Conservation (phyloP, 2,329 filamentous ascomycete genomes). For the Colletotrichum eremochloae region DNA sequence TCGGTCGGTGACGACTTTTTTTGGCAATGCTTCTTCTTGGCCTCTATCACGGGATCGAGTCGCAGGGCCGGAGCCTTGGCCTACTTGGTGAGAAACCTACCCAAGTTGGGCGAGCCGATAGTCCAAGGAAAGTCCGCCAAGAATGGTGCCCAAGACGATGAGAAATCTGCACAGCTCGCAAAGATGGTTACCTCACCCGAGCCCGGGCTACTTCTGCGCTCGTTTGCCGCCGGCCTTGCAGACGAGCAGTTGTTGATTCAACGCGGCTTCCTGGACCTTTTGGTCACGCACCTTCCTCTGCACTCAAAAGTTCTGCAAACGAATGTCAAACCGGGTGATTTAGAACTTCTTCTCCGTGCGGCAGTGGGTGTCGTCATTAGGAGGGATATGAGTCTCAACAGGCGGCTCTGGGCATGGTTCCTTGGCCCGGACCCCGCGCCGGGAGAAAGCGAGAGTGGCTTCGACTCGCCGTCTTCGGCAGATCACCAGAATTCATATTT, state of each 20-base stretch:
- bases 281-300: conserved; percentile 91
- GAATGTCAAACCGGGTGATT: conserved; percentile 78
- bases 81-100: conserved; percentile 84
- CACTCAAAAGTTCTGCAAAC: conserved; percentile 85
- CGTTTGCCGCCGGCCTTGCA: conserved; percentile 88
- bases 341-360: conserved; percentile 84
- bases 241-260: conserved; percentile 94
- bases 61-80: conserved; percentile 88
- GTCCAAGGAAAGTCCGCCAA: conserved; percentile 49
- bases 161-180: conserved; percentile 67
- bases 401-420: conserved; percentile 96
- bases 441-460: conserved; percentile 61
- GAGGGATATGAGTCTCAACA: conserved; percentile 96
- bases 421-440: conserved; percentile 79
- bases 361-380: conserved; percentile 89
- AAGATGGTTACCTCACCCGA: conserved; percentile 87
- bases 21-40: conserved; percentile 97
- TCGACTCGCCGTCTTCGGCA: conserved; percentile 60
- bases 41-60: conserved; percentile 89
- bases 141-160: conserved; percentile 51
- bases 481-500: conserved; percentile 61
- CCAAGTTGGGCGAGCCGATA: conserved; percentile 70
- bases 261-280: conserved; percentile 90
- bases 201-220: conserved; percentile 89
- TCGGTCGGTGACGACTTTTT: conserved; percentile 86